Base-by-base conservation (phyloP, 2,329 filamentous ascomycete species). In the Stemphylium beticola region DNA sequence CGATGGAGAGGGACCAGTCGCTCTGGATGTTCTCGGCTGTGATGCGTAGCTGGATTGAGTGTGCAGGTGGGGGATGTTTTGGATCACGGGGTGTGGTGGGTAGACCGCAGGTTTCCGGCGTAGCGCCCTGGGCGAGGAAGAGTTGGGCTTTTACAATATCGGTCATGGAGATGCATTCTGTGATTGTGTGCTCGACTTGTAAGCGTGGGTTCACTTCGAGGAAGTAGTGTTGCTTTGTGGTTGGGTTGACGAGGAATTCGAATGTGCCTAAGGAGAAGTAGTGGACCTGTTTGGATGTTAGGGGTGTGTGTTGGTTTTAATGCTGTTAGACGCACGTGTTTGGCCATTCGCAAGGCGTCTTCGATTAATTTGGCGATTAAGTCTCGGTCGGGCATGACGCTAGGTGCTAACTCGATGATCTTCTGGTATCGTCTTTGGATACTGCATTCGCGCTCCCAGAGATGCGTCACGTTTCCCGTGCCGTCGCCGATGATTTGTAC, bases 211-310 rank as follows among this genome's bases (percentile, higher is more conserved):
- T 87, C 58, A 86, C 78, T 62, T 87, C 85, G 5, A 87, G 69
- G 60, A 87, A 87, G 69, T 81, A 87, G 67, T 81, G 84, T 20
- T 83, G 78, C 1, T 68, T 66, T 0, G 72, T 79, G 0, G 69
- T 55, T 10, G 81, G 78, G 52, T 82, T 83, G 11, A 86, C 78
- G 0, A 89, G 76, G 53, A 88, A 88, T 65, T 89, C 86, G 58
- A 87, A 87, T 0, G 86, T 88, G 8, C 86, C 86, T 0, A 88
- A 74, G 0, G 83, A 86, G 42, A 76, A 74, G 66, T 88, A 88
- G 4, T 77, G 72, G 45, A 85, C 80, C 73, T 81, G 20, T 1
- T 10, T 2, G 15, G 4, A 14, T 18, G 40, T 62, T 32, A 62
- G 49, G 8, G 3, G 9, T 17, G 20, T 14, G 14, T 15, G 2